Base-by-base conservation (phyloP, 495 filamentous ascomycete species). In the Xylaria longipes region DNA sequence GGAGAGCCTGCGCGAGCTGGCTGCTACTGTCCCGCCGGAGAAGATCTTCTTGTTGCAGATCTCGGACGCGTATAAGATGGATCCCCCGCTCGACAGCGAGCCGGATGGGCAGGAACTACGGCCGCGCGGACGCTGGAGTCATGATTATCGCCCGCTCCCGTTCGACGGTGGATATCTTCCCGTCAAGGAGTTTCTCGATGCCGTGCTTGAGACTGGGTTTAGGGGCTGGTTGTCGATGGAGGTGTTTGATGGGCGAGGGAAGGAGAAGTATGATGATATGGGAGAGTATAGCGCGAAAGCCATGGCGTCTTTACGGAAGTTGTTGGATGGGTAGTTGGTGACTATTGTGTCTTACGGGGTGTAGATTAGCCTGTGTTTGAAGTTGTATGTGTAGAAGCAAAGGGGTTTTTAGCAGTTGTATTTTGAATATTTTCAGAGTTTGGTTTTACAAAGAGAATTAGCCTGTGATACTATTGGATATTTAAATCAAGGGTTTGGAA, bases 11-110 rank as follows among this genome's bases (percentile, higher is more conserved):
- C 71, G 80, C 2, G 83, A 88, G 27, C 83, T 95, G 2, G 80
- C 81, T 0, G 74, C 61, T 0, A 88, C 87, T 0, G 80, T 95
- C 2, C 90, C 91, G 0, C 78, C 84, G 4, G 90, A 92, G 29
- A 94, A 93, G 78, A 94, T 95, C 46, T 94, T 88, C 76, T 79
- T 95, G 2, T 77, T 95, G 25, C 92, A 95, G 79, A 90, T 95
- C 62, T 90, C 86, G 14, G 93, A 95, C 80, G 93, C 92, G n/a
- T 94, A 94, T 73, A 88, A 84, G 74, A 84, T 88, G 48, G 76
- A 80, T 3, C 75, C 81, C 0, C 90, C 91, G 4, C 70, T 93
- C 3, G 76, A 84, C 41, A 79, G 81, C 17, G 78, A 85, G 63
- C 63, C 74, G 1, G 78, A 86, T 54, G 70, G 72, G 22, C 75